These are phyloP conservation scores for Hymenoscyphus linearis DNA, from an alignment of 2,329 filamentous ascomycete species.

Conservation along the genomic window DNA sequence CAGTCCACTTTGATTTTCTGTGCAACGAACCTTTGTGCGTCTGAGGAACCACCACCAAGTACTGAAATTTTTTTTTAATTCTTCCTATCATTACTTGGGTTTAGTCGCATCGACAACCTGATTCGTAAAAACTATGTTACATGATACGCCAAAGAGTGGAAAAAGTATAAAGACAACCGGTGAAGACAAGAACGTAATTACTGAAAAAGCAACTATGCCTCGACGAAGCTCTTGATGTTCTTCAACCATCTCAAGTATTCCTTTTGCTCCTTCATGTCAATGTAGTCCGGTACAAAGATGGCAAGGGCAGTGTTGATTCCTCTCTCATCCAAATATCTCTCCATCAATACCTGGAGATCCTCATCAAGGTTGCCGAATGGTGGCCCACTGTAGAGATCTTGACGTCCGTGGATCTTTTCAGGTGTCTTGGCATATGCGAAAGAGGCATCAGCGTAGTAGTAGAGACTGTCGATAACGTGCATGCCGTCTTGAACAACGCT, in stretches of 20 bases:
- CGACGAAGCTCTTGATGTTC: slow-evolving; percentile 80
- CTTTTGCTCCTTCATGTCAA: slow-evolving; percentile 96
- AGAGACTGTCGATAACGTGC: slow-evolving; percentile 85
- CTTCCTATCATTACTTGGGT: slow-evolving; percentile 5
- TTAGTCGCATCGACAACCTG: slow-evolving; percentile 2
- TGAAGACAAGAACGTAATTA: slow-evolving; percentile 14
- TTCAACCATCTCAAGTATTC: slow-evolving; percentile 91
- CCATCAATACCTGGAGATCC: slow-evolving; percentile 86
- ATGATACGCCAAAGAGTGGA: slow-evolving; percentile 19
- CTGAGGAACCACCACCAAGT: neutral
- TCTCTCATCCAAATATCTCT: slow-evolving; percentile 91
- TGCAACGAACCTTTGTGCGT: neutral
- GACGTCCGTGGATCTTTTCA: slow-evolving; percentile 70
- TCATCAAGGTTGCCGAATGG: slow-evolving; percentile 93
- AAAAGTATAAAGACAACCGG: slow-evolving; percentile 26
- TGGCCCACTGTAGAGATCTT: slow-evolving; percentile 81
- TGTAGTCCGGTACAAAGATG: slow-evolving; percentile 90
- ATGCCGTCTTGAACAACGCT: slow-evolving; percentile 79
- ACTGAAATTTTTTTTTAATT: neutral
- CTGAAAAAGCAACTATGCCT: slow-evolving; percentile 45
- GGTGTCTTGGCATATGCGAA: slow-evolving; percentile 71
- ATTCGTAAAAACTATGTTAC: slow-evolving; percentile 18
- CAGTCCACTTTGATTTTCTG: neutral
- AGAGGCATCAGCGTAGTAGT: slow-evolving; percentile 74
- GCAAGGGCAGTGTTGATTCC: slow-evolving; percentile 84